phyloP scores from a whole-genome alignment of 2,329 filamentous ascomycete genomes.

The Clarireedia paspali region DNA sequence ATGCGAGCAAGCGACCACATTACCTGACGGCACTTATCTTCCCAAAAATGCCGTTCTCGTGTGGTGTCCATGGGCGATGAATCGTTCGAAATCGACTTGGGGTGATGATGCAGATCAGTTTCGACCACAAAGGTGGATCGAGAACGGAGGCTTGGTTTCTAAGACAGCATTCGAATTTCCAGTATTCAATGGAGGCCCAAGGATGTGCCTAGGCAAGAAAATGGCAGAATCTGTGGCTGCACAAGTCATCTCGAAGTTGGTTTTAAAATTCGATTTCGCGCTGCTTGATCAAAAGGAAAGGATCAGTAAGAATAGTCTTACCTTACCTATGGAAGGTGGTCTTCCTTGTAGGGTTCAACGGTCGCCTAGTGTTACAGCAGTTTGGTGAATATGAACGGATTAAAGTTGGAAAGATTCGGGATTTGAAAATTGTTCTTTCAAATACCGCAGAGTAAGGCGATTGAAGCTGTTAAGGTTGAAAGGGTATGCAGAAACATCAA shows the following conservation, averaged over 20 bases:
- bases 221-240: conserved; percentile 56
- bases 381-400: no score
- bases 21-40: conserved; percentile 54
- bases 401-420: neutral
- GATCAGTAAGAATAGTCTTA: conserved; percentile 52
- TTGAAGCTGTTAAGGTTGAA: no score
- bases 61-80: conserved; percentile 60
- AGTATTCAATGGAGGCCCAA: conserved; percentile 57
- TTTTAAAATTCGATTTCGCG: conserved; percentile 43
- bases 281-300: conserved; percentile 37
- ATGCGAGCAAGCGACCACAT: conserved; percentile 40
- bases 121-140: conserved; percentile 49
- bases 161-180: conserved; percentile 50
- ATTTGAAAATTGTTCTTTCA: neutral
- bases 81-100: conserved; percentile 48
- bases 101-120: conserved; percentile 49
- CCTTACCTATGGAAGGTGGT: conserved; percentile 55
- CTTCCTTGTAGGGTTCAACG: conserved; percentile 34
- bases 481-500: no score
- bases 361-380: no score
- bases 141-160: conserved; percentile 34
- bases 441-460: neutral
- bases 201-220: conserved; percentile 53
- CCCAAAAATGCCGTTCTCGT: conserved; percentile 47
- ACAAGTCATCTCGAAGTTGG: conserved; percentile 45